These are phyloP conservation scores for Veloporphyrellus conicus DNA, from an alignment of 1,284 basidiomycete species.

Conservation along the genomic window DNA sequence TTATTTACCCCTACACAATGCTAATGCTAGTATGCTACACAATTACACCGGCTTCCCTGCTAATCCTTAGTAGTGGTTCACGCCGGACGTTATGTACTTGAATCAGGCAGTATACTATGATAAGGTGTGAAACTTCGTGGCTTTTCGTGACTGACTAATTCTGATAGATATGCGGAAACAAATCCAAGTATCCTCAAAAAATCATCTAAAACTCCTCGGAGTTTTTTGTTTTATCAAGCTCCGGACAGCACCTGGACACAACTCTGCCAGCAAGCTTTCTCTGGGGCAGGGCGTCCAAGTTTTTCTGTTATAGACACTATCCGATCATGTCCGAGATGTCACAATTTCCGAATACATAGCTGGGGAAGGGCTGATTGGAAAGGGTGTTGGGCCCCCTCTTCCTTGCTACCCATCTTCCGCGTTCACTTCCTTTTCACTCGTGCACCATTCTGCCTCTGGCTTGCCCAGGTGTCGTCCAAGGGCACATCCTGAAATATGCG, in stretches of 20 bases:
- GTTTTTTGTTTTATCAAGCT: not conserved
- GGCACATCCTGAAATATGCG: conserved; percentile 6
- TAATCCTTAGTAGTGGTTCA: too few species aligned
- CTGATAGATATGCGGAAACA: too few species aligned
- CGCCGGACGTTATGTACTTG: too few species aligned
- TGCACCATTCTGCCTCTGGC: not conserved
- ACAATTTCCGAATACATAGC: not conserved
- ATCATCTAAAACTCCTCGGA: not conserved
- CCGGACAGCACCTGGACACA: not conserved
- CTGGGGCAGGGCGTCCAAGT: not conserved
- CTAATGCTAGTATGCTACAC: too few species aligned
- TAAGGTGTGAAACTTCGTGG: too few species aligned
- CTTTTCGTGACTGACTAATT: too few species aligned
- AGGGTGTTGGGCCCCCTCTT: not conserved
- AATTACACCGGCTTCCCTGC: too few species aligned
- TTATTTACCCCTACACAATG: too few species aligned
- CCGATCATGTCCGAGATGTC: not conserved
- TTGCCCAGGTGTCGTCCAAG: not conserved
- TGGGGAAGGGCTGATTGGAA: not conserved
- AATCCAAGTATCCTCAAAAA: not conserved
- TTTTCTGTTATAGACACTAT: not conserved
- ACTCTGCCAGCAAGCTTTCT: not conserved
- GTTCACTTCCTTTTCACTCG: not conserved
- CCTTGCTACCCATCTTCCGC: not conserved
- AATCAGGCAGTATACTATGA: too few species aligned